Evolutionary conservation across 1,284 basidiomycete species (phyloP).

Genomic region (Coniophora puteana): DNA sequence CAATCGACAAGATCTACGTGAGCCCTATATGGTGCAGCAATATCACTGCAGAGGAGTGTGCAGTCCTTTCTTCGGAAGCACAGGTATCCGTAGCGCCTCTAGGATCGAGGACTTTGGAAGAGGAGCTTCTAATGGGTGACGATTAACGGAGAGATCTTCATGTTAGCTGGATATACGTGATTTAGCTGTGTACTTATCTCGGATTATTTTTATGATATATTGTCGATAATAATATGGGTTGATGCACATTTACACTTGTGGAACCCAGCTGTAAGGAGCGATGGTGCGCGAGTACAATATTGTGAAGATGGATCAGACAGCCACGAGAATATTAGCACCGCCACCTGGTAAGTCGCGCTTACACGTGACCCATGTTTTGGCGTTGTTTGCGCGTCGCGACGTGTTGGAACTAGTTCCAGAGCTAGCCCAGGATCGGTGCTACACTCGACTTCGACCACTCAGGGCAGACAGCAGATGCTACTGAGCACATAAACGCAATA

Average conservation of each 20-base stretch:
- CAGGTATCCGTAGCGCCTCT: constrained; percentile 25
- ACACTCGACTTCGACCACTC: constrained; percentile 3
- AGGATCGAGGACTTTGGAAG: constrained; percentile 34
- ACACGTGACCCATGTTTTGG: constrained; percentile 16
- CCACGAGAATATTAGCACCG: no score
- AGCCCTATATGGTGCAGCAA: constrained; percentile 19
- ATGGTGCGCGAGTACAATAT: no score
- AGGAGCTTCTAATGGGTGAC: constrained; percentile 26
- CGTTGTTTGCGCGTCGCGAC: constrained; percentile 23
- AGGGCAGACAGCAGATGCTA: constrained; percentile 10
- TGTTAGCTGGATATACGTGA: no score
- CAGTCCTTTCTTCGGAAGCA: constrained; percentile 16
- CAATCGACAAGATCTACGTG: constrained; percentile 33
- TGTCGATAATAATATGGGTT: no score
- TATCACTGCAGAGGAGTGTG: constrained; percentile 16
- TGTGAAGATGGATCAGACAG: no score
- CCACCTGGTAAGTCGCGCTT: neutral
- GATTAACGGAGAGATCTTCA: constrained; percentile 3
- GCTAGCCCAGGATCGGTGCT: constrained; percentile 7
- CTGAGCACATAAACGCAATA: constrained; percentile 7
- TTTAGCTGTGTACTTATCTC: no score
- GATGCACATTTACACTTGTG: no score
- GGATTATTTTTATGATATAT: no score
- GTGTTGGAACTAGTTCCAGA: constrained; percentile 13
- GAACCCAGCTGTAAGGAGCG: no score